Conservation (phyloP, 345 rosid genomes). For the Rhodamnia argentea region DNA sequence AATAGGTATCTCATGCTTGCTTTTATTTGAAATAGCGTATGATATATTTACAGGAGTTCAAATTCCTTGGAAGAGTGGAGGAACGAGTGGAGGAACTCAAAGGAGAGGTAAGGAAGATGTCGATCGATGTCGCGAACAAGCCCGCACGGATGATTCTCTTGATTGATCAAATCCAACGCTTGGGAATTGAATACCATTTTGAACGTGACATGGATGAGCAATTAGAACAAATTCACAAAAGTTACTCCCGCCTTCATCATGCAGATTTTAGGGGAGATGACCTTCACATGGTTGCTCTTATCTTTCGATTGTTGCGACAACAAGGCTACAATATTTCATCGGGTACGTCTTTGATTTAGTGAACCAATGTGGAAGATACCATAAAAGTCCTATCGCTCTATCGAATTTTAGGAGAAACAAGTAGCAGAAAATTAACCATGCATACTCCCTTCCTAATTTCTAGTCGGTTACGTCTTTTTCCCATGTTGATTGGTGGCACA, state of each 20-base stretch:
- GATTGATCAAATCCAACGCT: neutral
- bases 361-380: neutral
- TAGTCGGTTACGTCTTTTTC: neutral
- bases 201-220: neutral
- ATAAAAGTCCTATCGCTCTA: neutral
- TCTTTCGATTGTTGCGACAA: neutral
- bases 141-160: neutral
- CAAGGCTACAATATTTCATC: neutral
- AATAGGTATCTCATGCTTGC: neutral
- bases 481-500: neutral
- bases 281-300: neutral
- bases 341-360: neutral
- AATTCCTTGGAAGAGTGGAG: neutral
- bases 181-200: neutral
- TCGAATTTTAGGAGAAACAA: neutral
- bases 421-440: neutral
- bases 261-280: neutral
- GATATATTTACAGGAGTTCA: neutral
- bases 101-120: slow-evolving; percentile 14
- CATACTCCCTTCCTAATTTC: neutral
- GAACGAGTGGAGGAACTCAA: neutral
- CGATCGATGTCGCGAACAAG: neutral
- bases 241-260: neutral
- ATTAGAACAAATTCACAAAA: neutral
- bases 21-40: neutral